These are phyloP conservation scores for Hypoxylon sp. DNA, from an alignment of 2,329 filamentous ascomycete genomes.

Conservation along the genomic window DNA sequence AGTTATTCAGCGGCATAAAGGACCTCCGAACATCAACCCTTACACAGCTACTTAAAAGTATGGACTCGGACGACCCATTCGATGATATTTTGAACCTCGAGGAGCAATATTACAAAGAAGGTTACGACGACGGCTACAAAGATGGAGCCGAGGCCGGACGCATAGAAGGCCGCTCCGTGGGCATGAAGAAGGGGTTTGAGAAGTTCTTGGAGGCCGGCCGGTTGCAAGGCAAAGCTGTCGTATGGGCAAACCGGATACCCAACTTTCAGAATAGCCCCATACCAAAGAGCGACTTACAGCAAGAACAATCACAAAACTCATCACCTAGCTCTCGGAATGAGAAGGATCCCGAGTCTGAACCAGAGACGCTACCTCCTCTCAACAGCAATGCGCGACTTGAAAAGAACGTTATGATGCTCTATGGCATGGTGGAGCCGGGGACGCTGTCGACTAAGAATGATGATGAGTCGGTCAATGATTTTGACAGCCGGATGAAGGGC, in stretches of 20 bases:
- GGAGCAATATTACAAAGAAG: conserved; percentile 82
- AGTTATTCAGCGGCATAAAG: background rate
- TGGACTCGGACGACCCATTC: conserved; percentile 62
- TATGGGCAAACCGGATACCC: conserved; percentile 84
- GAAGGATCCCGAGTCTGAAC: background rate
- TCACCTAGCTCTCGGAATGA: conserved; percentile 20
- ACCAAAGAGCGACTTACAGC: conserved; percentile 1
- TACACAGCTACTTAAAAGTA: conserved; percentile 9
- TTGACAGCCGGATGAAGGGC: conserved; percentile 85
- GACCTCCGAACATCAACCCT: conserved; percentile 19
- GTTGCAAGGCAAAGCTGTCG: conserved; percentile 79
- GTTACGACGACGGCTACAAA: conserved; percentile 78
- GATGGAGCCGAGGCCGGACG: conserved; percentile 84
- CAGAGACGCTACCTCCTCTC: conserved; percentile 58
- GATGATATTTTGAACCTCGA: conserved; percentile 71
- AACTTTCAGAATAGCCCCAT: conserved; percentile 33
- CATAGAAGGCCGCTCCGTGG: conserved; percentile 90
- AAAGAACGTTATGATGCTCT: conserved; percentile 81
- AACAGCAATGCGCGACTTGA: conserved; percentile 73
- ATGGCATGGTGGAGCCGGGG: conserved; percentile 81
- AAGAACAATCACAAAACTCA: conserved; percentile 2
- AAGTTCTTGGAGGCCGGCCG: conserved; percentile 87
- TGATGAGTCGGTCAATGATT: conserved; percentile 90
- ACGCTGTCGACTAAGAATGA: conserved; percentile 84
- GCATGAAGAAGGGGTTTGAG: conserved; percentile 91